Evolutionary conservation across 1,139 yeast genomes (phyloP).

Genomic region (Zygotorulaspora mrakii): DNA sequence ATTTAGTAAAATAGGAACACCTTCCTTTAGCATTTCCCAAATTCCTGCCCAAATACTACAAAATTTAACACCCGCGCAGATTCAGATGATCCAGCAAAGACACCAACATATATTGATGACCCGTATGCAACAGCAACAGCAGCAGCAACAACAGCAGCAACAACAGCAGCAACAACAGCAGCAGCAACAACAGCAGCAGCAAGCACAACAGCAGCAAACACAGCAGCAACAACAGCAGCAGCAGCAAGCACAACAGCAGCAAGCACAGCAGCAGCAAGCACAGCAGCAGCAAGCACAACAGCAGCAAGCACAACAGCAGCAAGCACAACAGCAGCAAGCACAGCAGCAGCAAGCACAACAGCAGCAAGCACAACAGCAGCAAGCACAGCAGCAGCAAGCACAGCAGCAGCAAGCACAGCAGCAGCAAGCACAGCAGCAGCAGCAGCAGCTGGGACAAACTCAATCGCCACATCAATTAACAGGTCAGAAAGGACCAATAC

Average conservation of each 20-base stretch:
- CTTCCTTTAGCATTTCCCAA: conserved; percentile 35
- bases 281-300: background rate
- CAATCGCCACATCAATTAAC: background rate
- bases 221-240: conserved; percentile 20
- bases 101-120: conserved; percentile 34
- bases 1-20: conserved; percentile 36
- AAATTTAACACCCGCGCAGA: conserved; percentile 35
- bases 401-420: conserved; percentile 20
- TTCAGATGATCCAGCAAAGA: conserved; percentile 38
- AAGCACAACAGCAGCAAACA: conserved; percentile 17
- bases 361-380: conserved; percentile 18
- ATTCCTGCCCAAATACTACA: conserved; percentile 35
- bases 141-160: conserved; percentile 23
- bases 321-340: conserved; percentile 20
- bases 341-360: conserved; percentile 28
- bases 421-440: conserved; percentile 18
- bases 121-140: conserved; percentile 30
- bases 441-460: conserved; percentile 14
- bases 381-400: conserved; percentile 25
- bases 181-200: conserved; percentile 22
- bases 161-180: conserved; percentile 24
- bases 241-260: background rate
- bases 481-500: conserved; percentile 18
- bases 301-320: conserved; percentile 11
- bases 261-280: conserved; percentile 18